Evolutionary conservation across 352 stramenopile genomes (phyloP).

Genomic region (Pythium guiyangense): DNA sequence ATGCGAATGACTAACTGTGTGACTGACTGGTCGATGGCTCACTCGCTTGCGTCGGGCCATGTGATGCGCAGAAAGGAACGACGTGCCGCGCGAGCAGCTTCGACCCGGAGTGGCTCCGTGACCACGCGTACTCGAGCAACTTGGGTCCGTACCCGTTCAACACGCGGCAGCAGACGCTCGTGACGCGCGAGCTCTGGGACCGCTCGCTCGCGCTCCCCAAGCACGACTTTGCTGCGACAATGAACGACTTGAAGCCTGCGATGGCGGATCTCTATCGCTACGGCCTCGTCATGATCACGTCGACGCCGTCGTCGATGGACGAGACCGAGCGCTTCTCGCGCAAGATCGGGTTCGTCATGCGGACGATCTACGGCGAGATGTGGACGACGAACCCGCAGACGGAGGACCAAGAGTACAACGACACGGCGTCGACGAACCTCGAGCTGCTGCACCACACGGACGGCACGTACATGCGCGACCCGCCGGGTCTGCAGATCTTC

Average conservation of each 20-base stretch:
- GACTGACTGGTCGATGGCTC: not conserved
- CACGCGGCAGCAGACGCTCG: slow-evolving; percentile 50
- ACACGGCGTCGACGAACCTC: slow-evolving; percentile 85
- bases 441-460: slow-evolving; percentile 86
- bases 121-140: slow-evolving; percentile 61
- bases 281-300: slow-evolving; percentile 59
- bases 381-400: slow-evolving; percentile 82
- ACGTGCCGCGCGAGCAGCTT: slow-evolving; percentile 60
- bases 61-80: slow-evolving; percentile 32
- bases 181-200: slow-evolving; percentile 51
- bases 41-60: not conserved
- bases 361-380: slow-evolving; percentile 89
- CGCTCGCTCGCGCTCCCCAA: slow-evolving; percentile 36
- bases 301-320: slow-evolving; percentile 68
- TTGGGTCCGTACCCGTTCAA: slow-evolving; percentile 41
- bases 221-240: slow-evolving; percentile 35
- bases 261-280: slow-evolving; percentile 74
- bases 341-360: slow-evolving; percentile 79
- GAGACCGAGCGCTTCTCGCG: slow-evolving; percentile 76
- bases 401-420: slow-evolving; percentile 73
- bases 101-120: slow-evolving; percentile 63
- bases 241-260: slow-evolving; percentile 54
- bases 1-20: not conserved
- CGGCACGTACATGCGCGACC: slow-evolving; percentile 84
- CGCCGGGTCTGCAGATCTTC: slow-evolving; percentile 87